Conservation (phyloP, 257 asterid genomes). For the Solanum arcanum region DNA sequence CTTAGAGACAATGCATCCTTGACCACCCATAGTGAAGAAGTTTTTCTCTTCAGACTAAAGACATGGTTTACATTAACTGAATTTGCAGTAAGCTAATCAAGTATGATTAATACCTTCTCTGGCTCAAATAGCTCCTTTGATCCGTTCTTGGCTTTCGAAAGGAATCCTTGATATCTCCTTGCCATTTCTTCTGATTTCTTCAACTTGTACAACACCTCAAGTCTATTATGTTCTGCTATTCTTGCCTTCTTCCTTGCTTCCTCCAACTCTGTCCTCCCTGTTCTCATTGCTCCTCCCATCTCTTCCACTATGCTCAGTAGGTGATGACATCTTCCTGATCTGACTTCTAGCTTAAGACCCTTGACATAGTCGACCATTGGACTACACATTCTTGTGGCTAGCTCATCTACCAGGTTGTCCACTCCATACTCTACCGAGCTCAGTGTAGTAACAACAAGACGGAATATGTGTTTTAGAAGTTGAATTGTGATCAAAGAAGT, state of each 20-base stretch:
- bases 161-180: conserved; percentile 17
- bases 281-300: conserved; percentile 46
- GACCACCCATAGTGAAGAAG: neutral
- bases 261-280: conserved; percentile 43
- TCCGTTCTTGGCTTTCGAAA: conserved; percentile 9
- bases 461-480: conserved; percentile 36
- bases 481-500: conserved; percentile 23
- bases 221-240: conserved; percentile 36
- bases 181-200: conserved; percentile 36
- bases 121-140: conserved; percentile 10
- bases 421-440: conserved; percentile 61
- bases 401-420: conserved; percentile 37
- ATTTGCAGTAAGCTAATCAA: neutral
- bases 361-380: conserved; percentile 66
- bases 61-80: neutral
- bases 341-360: conserved; percentile 44
- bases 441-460: conserved; percentile 39
- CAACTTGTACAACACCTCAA: conserved; percentile 29
- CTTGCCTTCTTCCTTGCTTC: conserved; percentile 41
- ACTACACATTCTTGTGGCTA: conserved; percentile 50
- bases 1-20: neutral
- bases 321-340: conserved; percentile 37
- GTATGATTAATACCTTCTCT: conserved; percentile 29
- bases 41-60: neutral
- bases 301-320: conserved; percentile 47